Evolutionary conservation across 2,329 filamentous ascomycete genomes (phyloP).

Genomic region (Epichloe typhina): DNA sequence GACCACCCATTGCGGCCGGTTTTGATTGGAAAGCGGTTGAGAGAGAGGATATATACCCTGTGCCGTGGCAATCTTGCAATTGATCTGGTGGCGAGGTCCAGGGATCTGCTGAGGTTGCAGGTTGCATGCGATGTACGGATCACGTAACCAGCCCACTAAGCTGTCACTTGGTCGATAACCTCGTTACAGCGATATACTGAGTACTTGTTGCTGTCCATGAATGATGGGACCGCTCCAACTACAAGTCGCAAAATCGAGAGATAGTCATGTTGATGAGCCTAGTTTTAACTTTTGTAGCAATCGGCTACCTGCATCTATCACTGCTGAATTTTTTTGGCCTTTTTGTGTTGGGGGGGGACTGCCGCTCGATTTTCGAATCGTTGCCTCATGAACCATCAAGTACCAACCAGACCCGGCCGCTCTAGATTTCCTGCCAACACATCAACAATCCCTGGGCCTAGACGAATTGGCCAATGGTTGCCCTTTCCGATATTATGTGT

Average conservation of each 20-base stretch:
- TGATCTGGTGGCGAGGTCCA: not conserved
- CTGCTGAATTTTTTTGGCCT: not conserved
- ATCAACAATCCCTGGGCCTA: not conserved
- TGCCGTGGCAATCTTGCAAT: not conserved
- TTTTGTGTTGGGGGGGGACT: not conserved
- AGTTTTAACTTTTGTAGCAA: not conserved
- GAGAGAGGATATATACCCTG: not conserved
- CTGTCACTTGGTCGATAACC: constrained; percentile 6
- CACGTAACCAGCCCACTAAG: not conserved
- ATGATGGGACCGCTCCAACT: not conserved
- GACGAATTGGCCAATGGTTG: not conserved
- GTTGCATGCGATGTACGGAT: not conserved
- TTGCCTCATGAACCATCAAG: not conserved
- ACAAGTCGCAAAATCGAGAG: not conserved
- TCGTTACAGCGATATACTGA: constrained; percentile 9
- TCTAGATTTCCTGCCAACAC: not conserved
- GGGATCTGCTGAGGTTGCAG: not conserved
- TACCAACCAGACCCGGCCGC: not conserved
- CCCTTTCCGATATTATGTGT: constrained; percentile 4
- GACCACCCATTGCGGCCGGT: constrained; percentile 49
- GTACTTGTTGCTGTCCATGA: not conserved
- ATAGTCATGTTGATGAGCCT: not conserved
- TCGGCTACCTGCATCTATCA: not conserved
- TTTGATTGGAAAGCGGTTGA: constrained; percentile 11
- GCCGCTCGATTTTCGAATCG: not conserved